These are phyloP conservation scores for Bruguiera hainesii DNA, from an alignment of 441 rosid species.

Conservation along the genomic window DNA sequence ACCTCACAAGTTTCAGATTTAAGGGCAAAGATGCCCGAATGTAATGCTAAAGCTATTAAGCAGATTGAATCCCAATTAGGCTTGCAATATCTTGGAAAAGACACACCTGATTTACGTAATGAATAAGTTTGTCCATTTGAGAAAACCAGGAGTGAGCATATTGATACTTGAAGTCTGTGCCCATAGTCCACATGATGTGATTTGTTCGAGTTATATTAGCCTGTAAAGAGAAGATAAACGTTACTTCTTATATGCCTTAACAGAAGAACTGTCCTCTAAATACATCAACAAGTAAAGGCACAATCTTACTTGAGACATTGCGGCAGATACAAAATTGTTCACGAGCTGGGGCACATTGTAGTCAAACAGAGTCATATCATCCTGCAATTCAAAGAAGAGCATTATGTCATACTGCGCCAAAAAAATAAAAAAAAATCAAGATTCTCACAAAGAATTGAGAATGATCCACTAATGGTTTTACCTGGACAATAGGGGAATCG, in stretches of 20 bases:
- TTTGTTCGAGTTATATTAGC: constrained; percentile 70
- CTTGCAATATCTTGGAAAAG: not conserved
- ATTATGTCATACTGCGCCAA: constrained; percentile 8
- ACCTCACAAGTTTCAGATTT: constrained; percentile 9
- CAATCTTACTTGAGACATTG: constrained; percentile 64
- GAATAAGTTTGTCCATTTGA: constrained; percentile 76
- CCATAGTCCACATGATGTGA: constrained; percentile 87
- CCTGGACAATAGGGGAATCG: constrained; percentile 84
- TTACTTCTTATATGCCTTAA: not conserved
- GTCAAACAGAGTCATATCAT: constrained; percentile 66
- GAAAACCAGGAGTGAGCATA: constrained; percentile 64
- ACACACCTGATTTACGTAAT: constrained; percentile 66
- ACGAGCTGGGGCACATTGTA: constrained; percentile 86
- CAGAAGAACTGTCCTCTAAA: not conserved
- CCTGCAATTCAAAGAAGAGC: constrained; percentile 44
- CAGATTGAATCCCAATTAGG: not conserved
- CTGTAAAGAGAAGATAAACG: constrained; percentile 29
- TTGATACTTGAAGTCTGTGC: constrained; percentile 72
- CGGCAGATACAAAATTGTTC: constrained; percentile 78
- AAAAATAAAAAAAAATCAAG: constrained; percentile 1
- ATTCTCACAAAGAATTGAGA: constrained; percentile 15
- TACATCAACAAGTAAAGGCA: not conserved
- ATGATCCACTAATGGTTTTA: constrained; percentile 26
- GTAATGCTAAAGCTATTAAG: not conserved
- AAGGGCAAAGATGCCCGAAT: not conserved